A percentile compares a stretch with the other conserved stretches of the same genome.
Evolutionary conservation across 2,329 filamentous ascomycete species (phyloP).

Genomic region (Colletotrichum trifolii): DNA sequence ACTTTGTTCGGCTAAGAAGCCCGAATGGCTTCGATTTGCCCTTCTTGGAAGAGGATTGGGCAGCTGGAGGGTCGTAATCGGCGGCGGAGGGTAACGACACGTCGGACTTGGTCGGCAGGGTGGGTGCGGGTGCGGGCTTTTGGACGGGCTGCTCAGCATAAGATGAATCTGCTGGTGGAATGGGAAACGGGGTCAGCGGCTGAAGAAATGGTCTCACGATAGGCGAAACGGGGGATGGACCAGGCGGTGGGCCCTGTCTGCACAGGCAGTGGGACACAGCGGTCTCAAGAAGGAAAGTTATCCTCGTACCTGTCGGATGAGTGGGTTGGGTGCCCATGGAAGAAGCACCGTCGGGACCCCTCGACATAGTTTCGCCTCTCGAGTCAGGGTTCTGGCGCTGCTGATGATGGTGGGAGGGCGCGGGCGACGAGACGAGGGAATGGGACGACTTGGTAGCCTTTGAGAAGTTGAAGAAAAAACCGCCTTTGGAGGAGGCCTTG

Average conservation of each 20-base stretch:
- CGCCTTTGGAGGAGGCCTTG: slow-evolving; percentile 57
- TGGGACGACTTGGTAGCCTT: slow-evolving; percentile 57
- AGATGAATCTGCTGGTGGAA: slow-evolving; percentile 43
- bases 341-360: slow-evolving; percentile 47
- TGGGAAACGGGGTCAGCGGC: slow-evolving; percentile 28
- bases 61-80: slow-evolving; percentile 55
- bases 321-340: slow-evolving; percentile 36
- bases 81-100: slow-evolving; percentile 61
- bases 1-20: slow-evolving; percentile 62
- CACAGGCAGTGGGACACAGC: slow-evolving; percentile 35
- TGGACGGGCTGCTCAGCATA: slow-evolving; percentile 49
- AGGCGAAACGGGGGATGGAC: slow-evolving; percentile 37
- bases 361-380: slow-evolving; percentile 52
- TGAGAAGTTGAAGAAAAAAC: slow-evolving; percentile 63
- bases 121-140: slow-evolving; percentile 51
- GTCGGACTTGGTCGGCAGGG: slow-evolving; percentile 62
- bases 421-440: slow-evolving; percentile 42
- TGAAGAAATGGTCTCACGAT: slow-evolving; percentile 36
- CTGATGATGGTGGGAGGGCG: slow-evolving; percentile 35
- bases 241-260: slow-evolving; percentile 31
- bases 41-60: slow-evolving; percentile 52
- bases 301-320: slow-evolving; percentile 38
- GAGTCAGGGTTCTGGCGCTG: slow-evolving; percentile 47
- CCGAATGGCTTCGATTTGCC: slow-evolving; percentile 67
- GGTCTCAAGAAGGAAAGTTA: slow-evolving; percentile 36